These are phyloP conservation scores for Clavariopsis aquatica DNA, from an alignment of 495 filamentous ascomycete species.

Conservation along the genomic window DNA sequence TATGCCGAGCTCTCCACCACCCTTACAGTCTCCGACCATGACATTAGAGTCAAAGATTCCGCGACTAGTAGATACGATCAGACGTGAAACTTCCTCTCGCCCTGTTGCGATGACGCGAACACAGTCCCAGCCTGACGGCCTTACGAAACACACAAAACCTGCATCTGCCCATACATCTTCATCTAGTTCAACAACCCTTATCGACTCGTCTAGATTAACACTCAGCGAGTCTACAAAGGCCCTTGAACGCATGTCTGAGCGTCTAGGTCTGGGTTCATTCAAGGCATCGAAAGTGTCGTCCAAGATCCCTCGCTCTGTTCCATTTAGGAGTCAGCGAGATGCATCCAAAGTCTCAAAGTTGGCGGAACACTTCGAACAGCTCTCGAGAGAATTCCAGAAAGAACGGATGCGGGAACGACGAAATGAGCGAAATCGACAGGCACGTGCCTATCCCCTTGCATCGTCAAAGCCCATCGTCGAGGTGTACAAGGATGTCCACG, in stretches of 20 bases:
- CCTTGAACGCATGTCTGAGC: conserved; percentile 41
- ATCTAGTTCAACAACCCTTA: background rate
- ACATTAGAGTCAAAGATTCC: conserved; percentile 41
- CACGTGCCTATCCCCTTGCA: conserved; percentile 81
- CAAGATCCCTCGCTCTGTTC: conserved; percentile 85
- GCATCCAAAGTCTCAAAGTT: conserved; percentile 75
- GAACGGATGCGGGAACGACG: conserved; percentile 84
- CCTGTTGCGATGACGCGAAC: conserved; percentile 67
- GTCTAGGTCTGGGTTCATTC: conserved; percentile 53
- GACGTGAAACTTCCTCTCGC: conserved; percentile 46
- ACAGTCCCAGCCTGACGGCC: conserved; percentile 65
- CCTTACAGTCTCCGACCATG: background rate
- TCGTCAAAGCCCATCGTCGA: conserved; percentile 96
- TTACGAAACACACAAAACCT: conserved; percentile 14
- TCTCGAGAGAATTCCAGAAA: conserved; percentile 95
- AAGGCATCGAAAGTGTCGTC: conserved; percentile 57
- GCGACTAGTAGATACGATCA: conserved; percentile 42
- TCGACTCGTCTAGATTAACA: conserved; percentile 24
- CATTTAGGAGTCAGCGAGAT: conserved; percentile 58
- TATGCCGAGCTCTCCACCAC: conserved; percentile 28
- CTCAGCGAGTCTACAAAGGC: conserved; percentile 29
- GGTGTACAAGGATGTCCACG: conserved; percentile 87
- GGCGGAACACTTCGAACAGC: conserved; percentile 92
- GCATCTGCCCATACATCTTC: background rate
- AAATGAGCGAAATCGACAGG: conserved; percentile 75